phyloP scores from a whole-genome alignment of 306 rosid species.

The Malus fusca region DNA sequence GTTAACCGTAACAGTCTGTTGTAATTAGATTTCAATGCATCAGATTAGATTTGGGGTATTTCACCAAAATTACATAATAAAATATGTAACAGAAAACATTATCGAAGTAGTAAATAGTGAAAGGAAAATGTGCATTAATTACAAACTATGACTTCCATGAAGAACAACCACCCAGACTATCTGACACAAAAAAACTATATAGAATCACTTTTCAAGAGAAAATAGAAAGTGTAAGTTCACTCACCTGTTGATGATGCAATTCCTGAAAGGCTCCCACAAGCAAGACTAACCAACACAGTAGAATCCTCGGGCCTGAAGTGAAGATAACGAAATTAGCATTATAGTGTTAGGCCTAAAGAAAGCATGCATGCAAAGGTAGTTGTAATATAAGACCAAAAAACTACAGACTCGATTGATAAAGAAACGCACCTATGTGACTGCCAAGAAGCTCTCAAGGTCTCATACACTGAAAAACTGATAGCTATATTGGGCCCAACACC shows the following conservation, averaged over 20 bases:
- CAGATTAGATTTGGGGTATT: conserved; percentile 9
- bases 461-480: conserved; percentile 91
- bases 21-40: conserved; percentile 20
- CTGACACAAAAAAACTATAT: not conserved
- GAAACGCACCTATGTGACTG: conserved; percentile 52
- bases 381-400: conserved; percentile 1
- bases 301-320: conserved; percentile 70
- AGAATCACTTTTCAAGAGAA: not conserved
- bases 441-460: conserved; percentile 80
- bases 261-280: conserved; percentile 97
- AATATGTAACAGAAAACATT: not conserved
- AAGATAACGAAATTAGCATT: conserved; percentile 6
- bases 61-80: conserved; percentile 11
- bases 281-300: conserved; percentile 58
- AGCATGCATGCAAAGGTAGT: conserved; percentile 1
- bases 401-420: conserved; percentile 11
- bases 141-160: not conserved
- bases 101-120: not conserved
- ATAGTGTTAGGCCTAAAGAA: not conserved
- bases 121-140: not conserved
- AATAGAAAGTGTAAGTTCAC: conserved; percentile 30
- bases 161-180: not conserved
- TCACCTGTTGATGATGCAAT: conserved; percentile 96
- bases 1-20: conserved; percentile 21
- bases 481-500: conserved; percentile 96